phyloP scores from a whole-genome alignment of 106 monocot genomes.

The Agapanthus africanus region DNA sequence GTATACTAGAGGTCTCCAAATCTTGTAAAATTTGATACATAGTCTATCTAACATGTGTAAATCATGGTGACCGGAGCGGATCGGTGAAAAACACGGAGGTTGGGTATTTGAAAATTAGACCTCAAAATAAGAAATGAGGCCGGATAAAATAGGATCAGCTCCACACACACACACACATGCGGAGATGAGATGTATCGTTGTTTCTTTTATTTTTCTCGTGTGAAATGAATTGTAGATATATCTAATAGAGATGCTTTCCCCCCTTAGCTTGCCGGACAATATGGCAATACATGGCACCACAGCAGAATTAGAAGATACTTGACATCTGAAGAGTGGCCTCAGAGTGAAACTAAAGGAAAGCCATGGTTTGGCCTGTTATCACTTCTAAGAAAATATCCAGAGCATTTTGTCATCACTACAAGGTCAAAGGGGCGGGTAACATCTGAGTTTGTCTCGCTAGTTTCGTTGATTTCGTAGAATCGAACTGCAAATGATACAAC shows the following conservation, averaged over 20 bases:
- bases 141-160: no score
- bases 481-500: no score
- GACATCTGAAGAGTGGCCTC: constrained; percentile 20
- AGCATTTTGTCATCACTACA: constrained; percentile 19
- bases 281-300: constrained; percentile 19
- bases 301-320: constrained; percentile 13
- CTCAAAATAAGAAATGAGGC: no score
- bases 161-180: no score
- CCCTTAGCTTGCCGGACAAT: constrained; percentile 9
- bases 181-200: not conserved
- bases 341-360: constrained; percentile 13
- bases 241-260: not conserved
- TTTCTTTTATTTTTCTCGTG: not conserved
- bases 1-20: no score
- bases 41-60: no score
- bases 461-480: constrained; percentile 7
- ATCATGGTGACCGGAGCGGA: no score
- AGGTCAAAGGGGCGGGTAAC: constrained; percentile 11
- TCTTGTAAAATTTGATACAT: no score
- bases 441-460: constrained; percentile 15
- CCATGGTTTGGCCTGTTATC: constrained; percentile 18
- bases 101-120: no score
- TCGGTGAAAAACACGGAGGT: no score
- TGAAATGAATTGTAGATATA: not conserved
- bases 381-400: constrained; percentile 15